phyloP scores from a whole-genome alignment of 2,329 filamentous ascomycete species.

The Claviceps digitariae region DNA sequence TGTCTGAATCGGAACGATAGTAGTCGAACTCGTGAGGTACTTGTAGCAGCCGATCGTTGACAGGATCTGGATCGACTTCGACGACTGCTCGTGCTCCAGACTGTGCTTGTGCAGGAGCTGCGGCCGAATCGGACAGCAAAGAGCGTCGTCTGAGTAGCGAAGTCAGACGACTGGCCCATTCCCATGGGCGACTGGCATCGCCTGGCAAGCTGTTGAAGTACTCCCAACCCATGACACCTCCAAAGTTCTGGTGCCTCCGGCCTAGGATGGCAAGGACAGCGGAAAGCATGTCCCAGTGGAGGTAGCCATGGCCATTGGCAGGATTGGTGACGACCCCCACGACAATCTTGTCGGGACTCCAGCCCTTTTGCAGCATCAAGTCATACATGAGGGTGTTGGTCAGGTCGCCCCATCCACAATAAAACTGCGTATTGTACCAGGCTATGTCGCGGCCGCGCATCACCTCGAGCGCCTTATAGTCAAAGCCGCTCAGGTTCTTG shows the following conservation, averaged over 20 bases:
- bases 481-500: conserved; percentile 65
- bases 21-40: conserved; percentile 14
- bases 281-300: conserved; percentile 33
- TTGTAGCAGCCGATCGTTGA: conserved; percentile 3
- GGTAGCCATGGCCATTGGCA: conserved; percentile 49
- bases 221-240: conserved; percentile 91
- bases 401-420: conserved; percentile 69
- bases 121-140: conserved; percentile 7
- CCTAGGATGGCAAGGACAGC: conserved; percentile 28
- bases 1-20: conserved; percentile 11
- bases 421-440: conserved; percentile 91
- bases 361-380: conserved; percentile 46
- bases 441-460: conserved; percentile 51
- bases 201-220: conserved; percentile 75
- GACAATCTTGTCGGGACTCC: conserved; percentile 60
- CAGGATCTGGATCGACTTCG: conserved; percentile 13
- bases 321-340: conserved; percentile 71
- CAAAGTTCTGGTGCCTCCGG: conserved; percentile 52
- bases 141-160: conserved; percentile 21
- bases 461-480: conserved; percentile 61
- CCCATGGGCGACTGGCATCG: conserved; percentile 49
- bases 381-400: conserved; percentile 34
- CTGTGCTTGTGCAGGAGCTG: background rate
- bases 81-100: background rate
- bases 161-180: conserved; percentile 64